Base-by-base conservation (phyloP, 2,329 filamentous ascomycete species). In the Venturia oleaginea region DNA sequence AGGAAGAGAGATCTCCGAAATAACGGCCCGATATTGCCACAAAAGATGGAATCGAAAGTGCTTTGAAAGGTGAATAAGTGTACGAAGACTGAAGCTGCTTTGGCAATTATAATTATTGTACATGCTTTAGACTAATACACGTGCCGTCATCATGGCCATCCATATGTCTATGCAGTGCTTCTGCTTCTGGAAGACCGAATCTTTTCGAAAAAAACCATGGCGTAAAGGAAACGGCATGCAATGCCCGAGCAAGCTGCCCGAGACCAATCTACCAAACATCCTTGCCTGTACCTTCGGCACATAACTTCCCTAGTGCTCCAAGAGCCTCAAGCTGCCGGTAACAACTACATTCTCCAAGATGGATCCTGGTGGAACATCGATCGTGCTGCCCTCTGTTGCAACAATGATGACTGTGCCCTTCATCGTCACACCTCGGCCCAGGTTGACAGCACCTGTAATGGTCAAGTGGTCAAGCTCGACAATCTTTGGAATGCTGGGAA, bases 371-470 rank as follows among this genome's bases (percentile, higher is more conserved):
- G 94, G 94, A 71, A 99, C 89, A 76, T 99, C 94, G 72, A 99
- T 99, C 68, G 94, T 99, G 82, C 90, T 92, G 70, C 93, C 93
- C 80, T 99, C 94, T 59, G 92, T 97, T 34, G 94, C 94, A 63
- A 99, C 94, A 70, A 99, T 99, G 75, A 99, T 99, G 77, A 99
- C 94, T 37, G 94, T 99, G 68, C 91, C 94, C 86, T 99, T 99
- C 70, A 97, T 84, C 46, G 92, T 95, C 65, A 99, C 94, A 65
- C 93, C 93, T 64, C 94, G 91, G 69, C 93, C 93, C 65, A 99
- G 86, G 82, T 97, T 97, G 77, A 99, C 94, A 55, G 92, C 91
- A 74, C 94, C 94, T 42, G 94, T 99, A 72, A 99, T 96, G 74
- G 94, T 99, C 66, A 99, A 85, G 76, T 99, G 94, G 74, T 95